phyloP scores from a whole-genome alignment of 192 early-diverging fungal genomes.

The Podila epicladia region DNA sequence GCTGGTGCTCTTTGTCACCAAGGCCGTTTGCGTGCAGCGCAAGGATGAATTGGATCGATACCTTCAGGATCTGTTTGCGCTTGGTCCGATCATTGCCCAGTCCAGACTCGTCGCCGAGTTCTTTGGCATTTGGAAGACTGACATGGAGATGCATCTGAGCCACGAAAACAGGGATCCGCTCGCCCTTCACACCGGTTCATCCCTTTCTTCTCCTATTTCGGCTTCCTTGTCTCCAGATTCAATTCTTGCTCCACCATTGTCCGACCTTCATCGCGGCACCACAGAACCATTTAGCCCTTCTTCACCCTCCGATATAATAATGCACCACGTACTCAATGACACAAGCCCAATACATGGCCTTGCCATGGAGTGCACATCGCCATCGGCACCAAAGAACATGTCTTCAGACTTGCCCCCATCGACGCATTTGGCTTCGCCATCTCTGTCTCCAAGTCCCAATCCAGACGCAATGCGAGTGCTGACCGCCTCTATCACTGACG shows the following conservation, averaged over 20 bases:
- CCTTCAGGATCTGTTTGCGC: slow-evolving; percentile 34
- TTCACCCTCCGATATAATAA: not conserved
- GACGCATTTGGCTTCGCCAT: slow-evolving; percentile 23
- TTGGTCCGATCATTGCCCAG: slow-evolving; percentile 35
- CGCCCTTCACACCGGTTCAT: slow-evolving; percentile 13
- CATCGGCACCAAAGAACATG: not conserved
- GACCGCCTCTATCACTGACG: not conserved
- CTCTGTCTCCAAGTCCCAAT: slow-evolving; percentile 10
- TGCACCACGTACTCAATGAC: not conserved
- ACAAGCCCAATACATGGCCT: not conserved
- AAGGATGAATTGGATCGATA: slow-evolving; percentile 49
- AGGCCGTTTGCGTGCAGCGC: slow-evolving; percentile 32
- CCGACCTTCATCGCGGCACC: not conserved
- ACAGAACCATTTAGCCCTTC: not conserved
- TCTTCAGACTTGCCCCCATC: not conserved
- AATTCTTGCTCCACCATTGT: not conserved
- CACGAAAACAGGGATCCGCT: slow-evolving; percentile 46
- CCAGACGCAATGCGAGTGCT: not conserved
- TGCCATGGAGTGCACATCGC: not conserved
- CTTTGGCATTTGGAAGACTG: slow-evolving; percentile 50
- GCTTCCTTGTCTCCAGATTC: no score
- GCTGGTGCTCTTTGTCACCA: slow-evolving; percentile 39
- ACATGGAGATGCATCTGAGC: slow-evolving; percentile 37
- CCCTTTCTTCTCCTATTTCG: not conserved
- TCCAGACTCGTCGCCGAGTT: slow-evolving; percentile 48